These are phyloP conservation scores for Beta corolliflora DNA, from an alignment of 179 eudicot species.

Conservation along the genomic window DNA sequence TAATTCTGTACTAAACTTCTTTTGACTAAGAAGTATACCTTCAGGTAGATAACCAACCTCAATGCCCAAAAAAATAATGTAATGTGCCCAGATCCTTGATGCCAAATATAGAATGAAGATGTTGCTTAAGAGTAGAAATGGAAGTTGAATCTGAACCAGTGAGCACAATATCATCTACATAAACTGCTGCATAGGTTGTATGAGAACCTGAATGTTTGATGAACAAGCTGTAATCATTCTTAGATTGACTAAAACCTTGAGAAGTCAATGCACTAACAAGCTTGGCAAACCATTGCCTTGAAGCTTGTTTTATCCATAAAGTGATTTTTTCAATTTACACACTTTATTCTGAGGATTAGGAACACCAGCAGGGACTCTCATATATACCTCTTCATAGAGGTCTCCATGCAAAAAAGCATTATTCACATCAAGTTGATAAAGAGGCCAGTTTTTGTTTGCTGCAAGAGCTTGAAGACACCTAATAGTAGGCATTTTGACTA, in stretches of 20 bases:
- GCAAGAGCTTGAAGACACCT: not conserved
- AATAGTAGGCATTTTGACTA: not conserved
- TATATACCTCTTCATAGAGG: not conserved
- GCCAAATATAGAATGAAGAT: not conserved
- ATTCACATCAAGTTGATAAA: not conserved
- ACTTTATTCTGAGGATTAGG: not conserved
- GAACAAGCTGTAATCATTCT: not conserved
- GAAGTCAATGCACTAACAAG: not conserved
- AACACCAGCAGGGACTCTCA: not conserved
- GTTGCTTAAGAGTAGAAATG: not conserved
- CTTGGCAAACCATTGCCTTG: not conserved
- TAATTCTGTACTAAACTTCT: not conserved
- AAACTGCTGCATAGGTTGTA: not conserved
- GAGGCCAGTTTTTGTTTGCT: not conserved
- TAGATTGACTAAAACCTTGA: not conserved
- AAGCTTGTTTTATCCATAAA: slow-evolving; percentile 10
- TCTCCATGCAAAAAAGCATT: not conserved
- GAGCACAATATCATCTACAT: not conserved
- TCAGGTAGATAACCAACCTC: not conserved
- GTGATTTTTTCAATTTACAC: not conserved
- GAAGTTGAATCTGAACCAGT: not conserved
- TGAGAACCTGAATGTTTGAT: not conserved
- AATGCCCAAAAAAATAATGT: not conserved
- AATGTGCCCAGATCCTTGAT: not conserved
- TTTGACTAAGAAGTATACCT: not conserved